Conservation (phyloP, 768 basidiomycete species). For the Lactifluus subvellereus region DNA sequence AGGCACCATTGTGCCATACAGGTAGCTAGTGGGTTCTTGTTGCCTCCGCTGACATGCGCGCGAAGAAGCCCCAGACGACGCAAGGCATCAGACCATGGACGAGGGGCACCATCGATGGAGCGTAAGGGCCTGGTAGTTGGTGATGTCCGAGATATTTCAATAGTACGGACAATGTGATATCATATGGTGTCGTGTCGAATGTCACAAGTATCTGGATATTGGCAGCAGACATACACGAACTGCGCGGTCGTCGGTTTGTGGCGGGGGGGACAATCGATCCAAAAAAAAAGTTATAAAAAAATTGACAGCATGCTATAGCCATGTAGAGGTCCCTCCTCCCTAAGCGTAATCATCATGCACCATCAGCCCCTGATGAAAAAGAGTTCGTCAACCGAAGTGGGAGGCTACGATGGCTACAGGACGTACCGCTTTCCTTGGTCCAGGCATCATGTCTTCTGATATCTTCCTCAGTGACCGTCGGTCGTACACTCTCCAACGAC, state of each 20-base stretch:
- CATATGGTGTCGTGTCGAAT: neutral
- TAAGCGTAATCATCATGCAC: conserved; percentile 15
- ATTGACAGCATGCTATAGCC: conserved; percentile 3
- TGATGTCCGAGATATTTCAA: neutral
- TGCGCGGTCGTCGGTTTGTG: conserved; percentile 4
- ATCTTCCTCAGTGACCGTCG: conserved; percentile 85
- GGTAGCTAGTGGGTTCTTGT: neutral
- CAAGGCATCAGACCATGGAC: neutral
- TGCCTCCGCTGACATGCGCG: neutral
- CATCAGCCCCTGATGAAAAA: conserved; percentile 15
- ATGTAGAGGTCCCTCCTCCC: conserved; percentile 5
- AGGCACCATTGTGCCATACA: neutral
- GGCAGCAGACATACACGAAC: conserved; percentile 9
- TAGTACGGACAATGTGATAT: too few relatives aligned
- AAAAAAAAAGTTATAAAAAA: conserved; percentile 10
- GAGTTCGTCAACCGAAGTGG: conserved; percentile 1
- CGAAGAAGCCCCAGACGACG: neutral
- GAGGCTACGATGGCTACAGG: neutral
- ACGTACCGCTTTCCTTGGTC: conserved; percentile 77
- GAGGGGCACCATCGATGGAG: neutral
- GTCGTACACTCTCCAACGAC: conserved; percentile 69
- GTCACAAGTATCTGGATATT: conserved; percentile 9
- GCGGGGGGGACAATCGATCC: neutral
- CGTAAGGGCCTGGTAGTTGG: neutral
- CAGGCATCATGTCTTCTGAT: conserved; percentile 79